A percentile compares a stretch with the other conserved stretches of the same genome.
Evolutionary conservation across 768 basidiomycete genomes (phyloP).

Genomic region (Collybiopsis confluens): DNA sequence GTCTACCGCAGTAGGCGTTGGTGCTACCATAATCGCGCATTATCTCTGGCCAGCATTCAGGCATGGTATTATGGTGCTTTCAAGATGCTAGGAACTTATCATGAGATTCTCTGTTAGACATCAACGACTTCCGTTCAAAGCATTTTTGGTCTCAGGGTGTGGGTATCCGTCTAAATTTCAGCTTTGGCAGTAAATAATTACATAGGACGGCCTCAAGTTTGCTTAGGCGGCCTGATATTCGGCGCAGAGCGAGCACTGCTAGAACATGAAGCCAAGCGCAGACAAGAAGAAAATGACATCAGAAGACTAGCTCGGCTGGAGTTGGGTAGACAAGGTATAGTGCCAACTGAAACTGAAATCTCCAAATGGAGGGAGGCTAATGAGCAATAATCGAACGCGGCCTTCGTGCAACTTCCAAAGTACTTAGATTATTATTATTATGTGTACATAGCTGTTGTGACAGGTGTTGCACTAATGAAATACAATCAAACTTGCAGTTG

Average conservation of each 20-base stretch:
- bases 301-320: slow-evolving; percentile 73
- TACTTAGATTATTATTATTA: neutral
- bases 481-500: slow-evolving; percentile 24
- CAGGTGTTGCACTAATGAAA: neutral
- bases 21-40: slow-evolving; percentile 60
- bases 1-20: slow-evolving; percentile 50
- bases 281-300: slow-evolving; percentile 60
- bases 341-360: slow-evolving; percentile 83
- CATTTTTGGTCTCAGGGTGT: slow-evolving; percentile 73
- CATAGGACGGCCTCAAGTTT: slow-evolving; percentile 27
- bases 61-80: slow-evolving; percentile 29
- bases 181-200: neutral
- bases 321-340: slow-evolving; percentile 66
- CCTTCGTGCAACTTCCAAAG: no score
- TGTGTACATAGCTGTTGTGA: neutral
- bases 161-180: slow-evolving; percentile 20
- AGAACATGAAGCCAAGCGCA: slow-evolving; percentile 61
- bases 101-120: slow-evolving; percentile 38
- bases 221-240: slow-evolving; percentile 67
- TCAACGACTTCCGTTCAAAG: slow-evolving; percentile 79
- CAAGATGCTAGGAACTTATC: neutral
- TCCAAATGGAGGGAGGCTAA: slow-evolving; percentile 61
- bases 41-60: slow-evolving; percentile 71
- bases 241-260: slow-evolving; percentile 75
- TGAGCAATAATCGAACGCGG: neutral